These are phyloP conservation scores for Pilatotrama ljubarskyi DNA, from an alignment of 768 basidiomycete genomes.

Conservation along the genomic window DNA sequence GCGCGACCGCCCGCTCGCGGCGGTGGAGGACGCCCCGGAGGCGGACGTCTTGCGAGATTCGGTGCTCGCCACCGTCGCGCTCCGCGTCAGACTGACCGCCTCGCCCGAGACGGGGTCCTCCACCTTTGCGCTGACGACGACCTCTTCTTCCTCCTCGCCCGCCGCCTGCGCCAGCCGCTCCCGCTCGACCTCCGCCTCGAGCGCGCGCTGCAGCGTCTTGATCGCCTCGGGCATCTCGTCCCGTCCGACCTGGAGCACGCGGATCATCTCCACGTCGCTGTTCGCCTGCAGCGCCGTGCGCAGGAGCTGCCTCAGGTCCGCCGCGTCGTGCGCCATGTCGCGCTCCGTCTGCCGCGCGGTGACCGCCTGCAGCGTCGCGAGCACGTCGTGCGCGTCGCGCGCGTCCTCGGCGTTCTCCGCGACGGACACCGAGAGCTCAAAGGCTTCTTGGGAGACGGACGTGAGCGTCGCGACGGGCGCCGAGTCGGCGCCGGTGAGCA, in stretches of 20 bases:
- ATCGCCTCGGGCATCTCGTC: conserved; percentile 81
- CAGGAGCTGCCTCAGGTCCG: conserved; percentile 59
- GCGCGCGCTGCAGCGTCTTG: conserved; percentile 72
- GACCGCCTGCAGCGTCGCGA: conserved; percentile 24
- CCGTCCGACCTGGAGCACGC: conserved; percentile 58
- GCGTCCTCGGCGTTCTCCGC: not conserved
- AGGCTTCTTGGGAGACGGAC: no score
- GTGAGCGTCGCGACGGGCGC: not conserved
- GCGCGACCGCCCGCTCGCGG: not conserved
- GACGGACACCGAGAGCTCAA: not conserved
- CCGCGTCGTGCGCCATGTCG: conserved; percentile 54
- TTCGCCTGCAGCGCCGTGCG: conserved; percentile 54
- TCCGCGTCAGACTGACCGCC: conserved; percentile 1
- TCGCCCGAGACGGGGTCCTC: not conserved
- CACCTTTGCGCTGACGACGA: not conserved
- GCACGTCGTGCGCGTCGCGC: not conserved
- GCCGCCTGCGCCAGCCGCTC: conserved; percentile 17
- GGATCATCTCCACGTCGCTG: conserved; percentile 64
- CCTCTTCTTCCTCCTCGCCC: conserved; percentile 14
- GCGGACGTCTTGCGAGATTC: conserved; percentile 1
- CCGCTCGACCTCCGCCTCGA: conserved; percentile 48
- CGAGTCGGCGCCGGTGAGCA: conserved; percentile 17
- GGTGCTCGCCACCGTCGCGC: conserved; percentile 11
- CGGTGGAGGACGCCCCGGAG: no score
- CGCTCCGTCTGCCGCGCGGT: conserved; percentile 42